Percentiles rank a stretch among this genome's conserved stretches.
Conservation (phyloP, 1,284 basidiomycete species). For the Ceratobasidium sp. region DNA sequence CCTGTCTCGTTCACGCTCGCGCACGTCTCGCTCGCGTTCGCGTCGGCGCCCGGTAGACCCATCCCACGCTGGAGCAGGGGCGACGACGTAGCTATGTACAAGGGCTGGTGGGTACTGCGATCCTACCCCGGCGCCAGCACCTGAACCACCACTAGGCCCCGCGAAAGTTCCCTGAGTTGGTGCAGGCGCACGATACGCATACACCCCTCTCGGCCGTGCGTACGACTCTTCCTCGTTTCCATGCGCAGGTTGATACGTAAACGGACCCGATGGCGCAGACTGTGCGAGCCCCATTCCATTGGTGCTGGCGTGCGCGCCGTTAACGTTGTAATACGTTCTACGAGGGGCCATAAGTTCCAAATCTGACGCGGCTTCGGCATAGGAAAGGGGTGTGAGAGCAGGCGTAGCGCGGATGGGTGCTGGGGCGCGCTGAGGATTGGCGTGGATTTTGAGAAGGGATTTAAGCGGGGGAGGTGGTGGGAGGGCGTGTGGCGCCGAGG, state of each 20-base stretch:
- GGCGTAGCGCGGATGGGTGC: constrained; percentile 30
- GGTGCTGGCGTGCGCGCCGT: background rate
- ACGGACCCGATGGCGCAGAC: background rate
- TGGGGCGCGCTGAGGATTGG: constrained; percentile 39
- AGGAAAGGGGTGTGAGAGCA: constrained; percentile 28
- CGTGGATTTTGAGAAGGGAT: constrained; percentile 39
- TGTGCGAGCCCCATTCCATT: background rate
- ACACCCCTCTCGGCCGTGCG: constrained; percentile 18
- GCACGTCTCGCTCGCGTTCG: constrained; percentile 15
- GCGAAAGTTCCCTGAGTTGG: background rate
- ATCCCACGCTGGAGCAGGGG: constrained; percentile 35
- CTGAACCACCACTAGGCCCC: background rate
- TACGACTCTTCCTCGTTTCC: constrained; percentile 40
- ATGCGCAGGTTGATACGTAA: constrained; percentile 31
- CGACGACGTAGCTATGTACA: constrained; percentile 39
- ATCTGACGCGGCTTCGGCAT: constrained; percentile 27
- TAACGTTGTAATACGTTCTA: constrained; percentile 4
- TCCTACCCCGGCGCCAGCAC: background rate
- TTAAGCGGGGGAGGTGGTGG: constrained; percentile 25
- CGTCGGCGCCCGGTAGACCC: constrained; percentile 25
- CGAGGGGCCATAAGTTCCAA: constrained; percentile 31
- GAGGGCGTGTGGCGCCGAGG: constrained; percentile 15
- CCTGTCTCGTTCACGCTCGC: constrained; percentile 5
- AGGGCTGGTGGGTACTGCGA: constrained; percentile 39
- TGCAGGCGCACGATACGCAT: constrained; percentile 18